Evolutionary conservation across 1,139 yeast species (phyloP).

Genomic region (Yamadazyma atmosphaerica): DNA sequence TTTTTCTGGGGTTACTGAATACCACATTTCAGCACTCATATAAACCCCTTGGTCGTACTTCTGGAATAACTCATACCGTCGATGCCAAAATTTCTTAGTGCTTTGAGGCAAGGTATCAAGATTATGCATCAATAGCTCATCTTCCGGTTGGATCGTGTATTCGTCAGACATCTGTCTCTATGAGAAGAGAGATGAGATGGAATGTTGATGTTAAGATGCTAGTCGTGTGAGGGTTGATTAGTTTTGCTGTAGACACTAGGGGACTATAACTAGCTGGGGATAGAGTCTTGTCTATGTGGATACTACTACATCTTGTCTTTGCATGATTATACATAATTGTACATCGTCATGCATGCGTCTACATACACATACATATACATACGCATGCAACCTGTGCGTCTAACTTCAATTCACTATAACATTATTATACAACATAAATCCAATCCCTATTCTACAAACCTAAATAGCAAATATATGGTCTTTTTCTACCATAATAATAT

Average conservation of each 20-base stretch:
- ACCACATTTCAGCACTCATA: slow-evolving; percentile 82
- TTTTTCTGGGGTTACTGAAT: slow-evolving; percentile 84
- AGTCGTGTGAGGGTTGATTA: too few relatives aligned
- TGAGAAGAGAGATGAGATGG: not conserved
- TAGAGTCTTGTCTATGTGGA: too few relatives aligned
- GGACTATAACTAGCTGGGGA: too few relatives aligned
- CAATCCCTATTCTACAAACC: slow-evolving; percentile 1
- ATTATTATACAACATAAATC: not conserved
- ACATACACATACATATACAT: too few relatives aligned
- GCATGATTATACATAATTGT: not conserved
- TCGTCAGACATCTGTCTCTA: not conserved
- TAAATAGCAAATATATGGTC: slow-evolving; percentile 63
- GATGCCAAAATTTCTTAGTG: slow-evolving; percentile 56
- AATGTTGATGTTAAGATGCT: too few relatives aligned
- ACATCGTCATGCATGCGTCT: not conserved
- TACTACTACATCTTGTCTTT: too few relatives aligned
- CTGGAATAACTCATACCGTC: slow-evolving; percentile 59
- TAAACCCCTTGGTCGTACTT: slow-evolving; percentile 68
- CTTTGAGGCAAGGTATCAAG: slow-evolving; percentile 40
- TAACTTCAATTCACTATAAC: not conserved
- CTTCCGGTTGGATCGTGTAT: too few relatives aligned
- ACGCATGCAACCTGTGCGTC: too few relatives aligned
- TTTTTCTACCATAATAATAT: slow-evolving; percentile 60
- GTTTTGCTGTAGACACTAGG: too few relatives aligned
- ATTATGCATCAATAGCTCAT: not conserved